Evolutionary conservation across 176 grass and related monocot genomes (phyloP).

Genomic region (Oryza longistaminata): DNA sequence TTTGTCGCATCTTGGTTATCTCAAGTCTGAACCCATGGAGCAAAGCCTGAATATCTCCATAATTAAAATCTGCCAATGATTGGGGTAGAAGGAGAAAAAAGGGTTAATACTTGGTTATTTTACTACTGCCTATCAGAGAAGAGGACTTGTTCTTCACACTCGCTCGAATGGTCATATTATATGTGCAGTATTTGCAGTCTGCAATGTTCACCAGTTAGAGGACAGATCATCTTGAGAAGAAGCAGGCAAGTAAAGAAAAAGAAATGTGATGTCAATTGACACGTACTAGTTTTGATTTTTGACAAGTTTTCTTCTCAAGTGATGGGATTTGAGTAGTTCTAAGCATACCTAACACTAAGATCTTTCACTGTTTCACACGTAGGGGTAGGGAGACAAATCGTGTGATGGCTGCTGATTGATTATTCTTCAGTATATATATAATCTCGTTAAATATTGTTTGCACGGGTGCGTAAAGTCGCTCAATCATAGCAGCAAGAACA

Average conservation of each 20-base stretch:
- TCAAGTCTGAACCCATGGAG: neutral
- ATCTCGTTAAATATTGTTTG: slow-evolving; percentile 18
- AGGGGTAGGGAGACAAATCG: slow-evolving; percentile 36
- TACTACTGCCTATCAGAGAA: neutral
- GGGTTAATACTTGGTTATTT: neutral
- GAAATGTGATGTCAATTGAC: neutral
- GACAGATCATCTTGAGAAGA: slow-evolving; percentile 12
- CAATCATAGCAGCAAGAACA: neutral
- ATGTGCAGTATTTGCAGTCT: neutral
- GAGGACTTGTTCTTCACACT: neutral
- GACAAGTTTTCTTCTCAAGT: neutral
- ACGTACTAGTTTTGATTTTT: no score
- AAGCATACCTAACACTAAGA: slow-evolving; percentile 23
- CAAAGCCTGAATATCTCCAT: neutral
- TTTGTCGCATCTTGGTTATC: neutral
- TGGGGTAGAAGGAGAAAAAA: neutral
- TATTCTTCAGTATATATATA: neutral
- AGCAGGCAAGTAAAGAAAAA: neutral
- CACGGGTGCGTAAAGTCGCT: slow-evolving; percentile 33
- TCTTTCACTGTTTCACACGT: slow-evolving; percentile 28
- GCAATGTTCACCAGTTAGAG: neutral
- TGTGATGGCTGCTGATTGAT: neutral
- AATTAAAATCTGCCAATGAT: neutral
- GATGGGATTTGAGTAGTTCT: neutral
- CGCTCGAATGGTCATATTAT: neutral